These are phyloP conservation scores for Nannochloropsis oceanica DNA, from an alignment of 108 stramenopile genomes.

Conservation along the genomic window DNA sequence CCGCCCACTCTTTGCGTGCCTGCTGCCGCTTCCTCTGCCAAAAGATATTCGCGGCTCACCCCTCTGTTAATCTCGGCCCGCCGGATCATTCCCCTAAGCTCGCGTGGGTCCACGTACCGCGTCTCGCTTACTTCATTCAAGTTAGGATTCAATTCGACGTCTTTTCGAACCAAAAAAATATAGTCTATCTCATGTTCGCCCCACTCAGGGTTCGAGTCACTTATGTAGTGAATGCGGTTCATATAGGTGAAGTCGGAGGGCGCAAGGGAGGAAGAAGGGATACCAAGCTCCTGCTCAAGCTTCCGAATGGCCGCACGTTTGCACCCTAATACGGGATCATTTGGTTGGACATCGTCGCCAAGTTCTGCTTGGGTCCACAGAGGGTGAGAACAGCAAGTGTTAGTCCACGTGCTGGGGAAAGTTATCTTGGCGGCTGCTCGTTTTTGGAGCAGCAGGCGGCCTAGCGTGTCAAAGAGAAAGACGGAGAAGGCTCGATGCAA, in stretches of 20 bases:
- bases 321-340: conserved; percentile 27
- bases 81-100: neutral
- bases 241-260: conserved; percentile 22
- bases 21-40: conserved; percentile 8
- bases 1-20: neutral
- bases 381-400: conserved; percentile 63
- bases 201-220: conserved; percentile 16
- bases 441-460: conserved; percentile 35
- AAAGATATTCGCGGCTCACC: neutral
- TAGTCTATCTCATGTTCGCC: conserved; percentile 44
- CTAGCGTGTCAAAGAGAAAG: conserved; percentile 30
- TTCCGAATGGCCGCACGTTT: conserved; percentile 33
- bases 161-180: conserved; percentile 49
- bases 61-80: neutral
- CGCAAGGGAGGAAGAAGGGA: conserved; percentile 12
- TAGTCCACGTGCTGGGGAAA: conserved; percentile 40
- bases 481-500: conserved; percentile 45
- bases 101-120: conserved; percentile 49
- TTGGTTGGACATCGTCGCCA: conserved; percentile 7
- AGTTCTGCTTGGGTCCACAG: conserved; percentile 39
- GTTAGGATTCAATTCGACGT: conserved; percentile 54
- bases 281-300: conserved; percentile 42
- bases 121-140: conserved; percentile 74
- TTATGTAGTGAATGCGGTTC: conserved; percentile 31
- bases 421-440: conserved; percentile 36